phyloP scores from a whole-genome alignment of 2,329 filamentous ascomycete genomes.

The Botryotinia calthae region DNA sequence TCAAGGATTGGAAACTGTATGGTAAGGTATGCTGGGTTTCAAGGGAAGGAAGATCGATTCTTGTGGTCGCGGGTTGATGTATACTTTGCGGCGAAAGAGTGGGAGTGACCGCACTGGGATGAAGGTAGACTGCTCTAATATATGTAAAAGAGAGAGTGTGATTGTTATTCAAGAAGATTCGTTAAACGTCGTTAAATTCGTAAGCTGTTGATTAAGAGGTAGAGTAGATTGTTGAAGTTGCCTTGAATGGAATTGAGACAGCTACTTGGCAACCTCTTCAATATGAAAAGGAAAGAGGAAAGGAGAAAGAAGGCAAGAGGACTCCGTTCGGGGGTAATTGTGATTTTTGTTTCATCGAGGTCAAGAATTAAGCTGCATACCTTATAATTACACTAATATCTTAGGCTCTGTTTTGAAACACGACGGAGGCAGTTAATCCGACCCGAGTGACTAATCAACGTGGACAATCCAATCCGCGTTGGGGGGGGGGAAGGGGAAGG shows the following conservation, averaged over 20 bases:
- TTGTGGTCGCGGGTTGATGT: neutral
- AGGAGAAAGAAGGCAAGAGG: conserved; percentile 8
- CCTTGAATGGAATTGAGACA: neutral
- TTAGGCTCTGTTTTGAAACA: neutral
- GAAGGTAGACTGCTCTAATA: neutral
- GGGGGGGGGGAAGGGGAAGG: no score
- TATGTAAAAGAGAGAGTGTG: conserved; percentile 9
- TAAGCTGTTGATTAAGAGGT: conserved; percentile 26
- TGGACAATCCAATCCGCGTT: no score
- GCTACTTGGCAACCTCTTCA: neutral
- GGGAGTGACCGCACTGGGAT: conserved; percentile 1
- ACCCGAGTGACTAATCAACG: neutral
- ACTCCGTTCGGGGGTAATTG: neutral
- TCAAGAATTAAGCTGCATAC: conserved; percentile 3
- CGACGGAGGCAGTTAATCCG: neutral
- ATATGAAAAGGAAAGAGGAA: conserved; percentile 8
- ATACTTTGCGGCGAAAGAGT: conserved; percentile 12
- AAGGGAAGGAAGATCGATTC: neutral
- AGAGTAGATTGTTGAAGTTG: neutral
- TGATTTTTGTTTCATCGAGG: conserved; percentile 9
- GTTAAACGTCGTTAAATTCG: conserved; percentile 38
- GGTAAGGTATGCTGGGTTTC: neutral
- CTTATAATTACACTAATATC: neutral
- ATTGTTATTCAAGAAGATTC: conserved; percentile 37
- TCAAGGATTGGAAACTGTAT: neutral